Percentiles rank a stretch among this genome's conserved stretches.
Evolutionary conservation across 2,329 filamentous ascomycete species (phyloP).

Genomic region (Chalaropsis ovoidea): DNA sequence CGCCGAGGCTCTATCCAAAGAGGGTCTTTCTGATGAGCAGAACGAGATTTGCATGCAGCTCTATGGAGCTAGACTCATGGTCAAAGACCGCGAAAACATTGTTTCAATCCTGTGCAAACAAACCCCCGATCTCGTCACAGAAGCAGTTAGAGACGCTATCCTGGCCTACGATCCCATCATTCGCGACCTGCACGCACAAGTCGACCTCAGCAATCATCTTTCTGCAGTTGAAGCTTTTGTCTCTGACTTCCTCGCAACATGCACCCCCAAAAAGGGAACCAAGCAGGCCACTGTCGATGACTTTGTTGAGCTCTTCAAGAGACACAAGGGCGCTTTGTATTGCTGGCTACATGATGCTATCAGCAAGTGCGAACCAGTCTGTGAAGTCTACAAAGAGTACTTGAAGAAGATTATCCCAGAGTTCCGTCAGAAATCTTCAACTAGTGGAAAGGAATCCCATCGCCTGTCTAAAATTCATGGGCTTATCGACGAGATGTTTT

Average conservation of each 20-base stretch:
- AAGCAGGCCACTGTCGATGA: conserved; percentile 57
- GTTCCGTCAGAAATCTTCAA: conserved; percentile 14
- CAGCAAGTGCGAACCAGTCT: conserved; percentile 20
- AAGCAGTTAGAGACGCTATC: conserved; percentile 53
- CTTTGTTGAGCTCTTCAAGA: conserved; percentile 56
- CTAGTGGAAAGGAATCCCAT: not conserved
- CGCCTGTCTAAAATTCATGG: conserved; percentile 19
- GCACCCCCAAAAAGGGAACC: conserved; percentile 23
- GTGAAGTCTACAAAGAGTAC: conserved; percentile 20
- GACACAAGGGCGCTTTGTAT: conserved; percentile 54
- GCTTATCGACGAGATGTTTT: conserved; percentile 14
- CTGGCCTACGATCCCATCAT: conserved; percentile 66
- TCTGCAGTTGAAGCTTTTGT: conserved; percentile 58
- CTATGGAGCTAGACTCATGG: conserved; percentile 57
- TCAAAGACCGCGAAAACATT: conserved; percentile 64
- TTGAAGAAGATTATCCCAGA: conserved; percentile 20
- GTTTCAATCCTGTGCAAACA: conserved; percentile 55
- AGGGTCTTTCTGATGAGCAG: conserved; percentile 20
- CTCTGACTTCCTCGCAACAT: conserved; percentile 52
- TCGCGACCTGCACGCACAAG: conserved; percentile 56
- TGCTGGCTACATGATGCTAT: conserved; percentile 58
- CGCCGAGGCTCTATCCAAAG: conserved; percentile 32
- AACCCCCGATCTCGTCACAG: conserved; percentile 63
- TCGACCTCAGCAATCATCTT: conserved; percentile 61
- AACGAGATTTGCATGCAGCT: conserved; percentile 31